These are phyloP conservation scores for Anthostomella pinea DNA, from an alignment of 2,329 filamentous ascomycete species.

Conservation along the genomic window DNA sequence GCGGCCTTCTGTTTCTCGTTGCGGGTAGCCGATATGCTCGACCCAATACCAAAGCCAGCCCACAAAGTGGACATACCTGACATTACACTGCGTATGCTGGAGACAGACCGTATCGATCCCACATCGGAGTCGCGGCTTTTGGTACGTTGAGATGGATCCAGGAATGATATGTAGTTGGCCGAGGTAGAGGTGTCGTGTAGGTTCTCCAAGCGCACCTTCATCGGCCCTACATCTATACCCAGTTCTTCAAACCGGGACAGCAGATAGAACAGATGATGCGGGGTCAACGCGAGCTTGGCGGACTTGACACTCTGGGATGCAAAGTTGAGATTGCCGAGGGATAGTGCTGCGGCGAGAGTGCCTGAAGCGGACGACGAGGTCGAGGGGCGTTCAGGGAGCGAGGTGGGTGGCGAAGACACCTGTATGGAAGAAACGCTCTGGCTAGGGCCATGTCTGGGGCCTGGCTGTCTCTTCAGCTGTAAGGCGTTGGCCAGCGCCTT, in stretches of 20 bases:
- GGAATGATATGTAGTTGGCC: constrained; percentile 93
- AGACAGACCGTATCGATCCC: constrained; percentile 91
- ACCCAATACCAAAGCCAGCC: constrained; percentile 81
- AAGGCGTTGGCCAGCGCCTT: constrained; percentile 95
- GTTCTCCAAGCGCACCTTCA: constrained; percentile 94
- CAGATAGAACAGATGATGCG: constrained; percentile 95
- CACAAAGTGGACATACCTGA: constrained; percentile 93
- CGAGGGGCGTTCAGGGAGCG: constrained; percentile 57
- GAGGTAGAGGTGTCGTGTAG: constrained; percentile 84
- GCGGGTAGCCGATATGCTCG: constrained; percentile 75
- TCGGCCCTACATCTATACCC: constrained; percentile 84
- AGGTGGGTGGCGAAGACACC: constrained; percentile 53
- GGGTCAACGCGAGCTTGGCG: constrained; percentile 86
- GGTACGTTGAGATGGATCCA: constrained; percentile 77
- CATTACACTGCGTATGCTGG: constrained; percentile 95
- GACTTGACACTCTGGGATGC: constrained; percentile 83
- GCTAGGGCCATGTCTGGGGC: constrained; percentile 65
- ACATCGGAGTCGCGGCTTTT: constrained; percentile 78
- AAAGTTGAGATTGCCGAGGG: constrained; percentile 80
- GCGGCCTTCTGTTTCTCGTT: constrained; percentile 88
- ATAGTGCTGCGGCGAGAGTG: constrained; percentile 79
- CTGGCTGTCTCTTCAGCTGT: constrained; percentile 73
- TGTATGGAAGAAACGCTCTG: constrained; percentile 61
- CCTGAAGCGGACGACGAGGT: constrained; percentile 69
- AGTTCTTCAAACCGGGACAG: constrained; percentile 94